Conservation (phyloP, 441 rosid species). For the Populus trichocarpa region DNA sequence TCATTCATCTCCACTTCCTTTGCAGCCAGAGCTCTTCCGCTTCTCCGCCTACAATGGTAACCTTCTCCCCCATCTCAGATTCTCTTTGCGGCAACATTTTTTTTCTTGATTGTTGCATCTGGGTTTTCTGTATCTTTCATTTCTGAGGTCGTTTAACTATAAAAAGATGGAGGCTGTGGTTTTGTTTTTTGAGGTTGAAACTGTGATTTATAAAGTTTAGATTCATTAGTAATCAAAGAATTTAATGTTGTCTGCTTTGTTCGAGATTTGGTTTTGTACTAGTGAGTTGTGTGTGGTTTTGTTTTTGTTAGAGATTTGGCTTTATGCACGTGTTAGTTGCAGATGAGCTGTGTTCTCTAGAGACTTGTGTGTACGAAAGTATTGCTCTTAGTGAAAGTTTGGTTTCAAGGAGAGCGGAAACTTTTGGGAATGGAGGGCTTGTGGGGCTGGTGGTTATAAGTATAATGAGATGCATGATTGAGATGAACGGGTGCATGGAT, state of each 20-base stretch:
- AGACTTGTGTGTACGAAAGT: background rate
- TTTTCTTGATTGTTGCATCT: no score
- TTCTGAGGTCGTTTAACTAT: background rate
- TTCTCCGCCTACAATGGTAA: background rate
- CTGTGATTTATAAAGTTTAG: background rate
- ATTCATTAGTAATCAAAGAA: background rate
- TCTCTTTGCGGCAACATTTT: background rate
- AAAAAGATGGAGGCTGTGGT: background rate
- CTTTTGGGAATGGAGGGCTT: background rate
- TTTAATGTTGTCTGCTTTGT: background rate
- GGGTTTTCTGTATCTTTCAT: background rate
- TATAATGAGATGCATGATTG: background rate
- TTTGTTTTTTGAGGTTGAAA: background rate
- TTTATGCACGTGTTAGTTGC: background rate
- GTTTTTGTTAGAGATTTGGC: background rate
- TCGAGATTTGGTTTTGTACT: background rate
- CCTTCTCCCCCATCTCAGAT: background rate
- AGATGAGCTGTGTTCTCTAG: background rate
- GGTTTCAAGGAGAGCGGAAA: background rate
- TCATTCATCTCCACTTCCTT: background rate
- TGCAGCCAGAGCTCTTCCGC: background rate
- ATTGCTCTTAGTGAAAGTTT: background rate
- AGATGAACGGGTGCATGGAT: background rate
- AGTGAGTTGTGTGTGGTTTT: background rate
- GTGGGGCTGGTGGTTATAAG: background rate